Evolutionary conservation across 768 basidiomycete species (phyloP), one percentile per base, ranked within the genome.

Genomic region (Omphalotus guepiniiformis): DNA sequence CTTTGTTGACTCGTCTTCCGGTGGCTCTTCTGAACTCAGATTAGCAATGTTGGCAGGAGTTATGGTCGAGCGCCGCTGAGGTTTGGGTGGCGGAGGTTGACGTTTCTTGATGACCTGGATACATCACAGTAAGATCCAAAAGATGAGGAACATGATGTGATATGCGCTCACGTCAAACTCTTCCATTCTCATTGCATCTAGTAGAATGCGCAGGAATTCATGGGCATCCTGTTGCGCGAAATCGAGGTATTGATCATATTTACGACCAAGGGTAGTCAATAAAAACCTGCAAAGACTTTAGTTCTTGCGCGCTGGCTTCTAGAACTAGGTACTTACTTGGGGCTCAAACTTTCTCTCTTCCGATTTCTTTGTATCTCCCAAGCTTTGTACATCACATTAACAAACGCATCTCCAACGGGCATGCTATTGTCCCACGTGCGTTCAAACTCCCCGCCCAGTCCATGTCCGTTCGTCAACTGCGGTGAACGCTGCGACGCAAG

Each of bases 191-290:
- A 94, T 88, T 16, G 84, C 87, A 62, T 96, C 94, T 30, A 96
- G 71, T 50, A 97, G 71, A 53, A 93, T 93, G 27, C 90, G 76
- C 21, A 97, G 67, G 52, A 95, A 85, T 68, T 98, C 94, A 62
- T 96, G 94, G 19, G 93, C 91, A 59, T 98, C 94, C 63, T 96
- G 94, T 63, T 98, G 94, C 6, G 88, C 82, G 63, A 93, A 94
- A 59, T 94, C 93, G 37, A 89, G 80, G 58, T 96, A 98, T 58
- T 98, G 93, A 54, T 93, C 91, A 61, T 94, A 88, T 66, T 95
- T 96, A 55, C 73, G 71, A 2, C 92, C 88, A 13, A 96, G 69
- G 9, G 78, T 74, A 23, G 72, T 61, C 15, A 95, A 66, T 32
- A 95, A 58, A 6, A 75, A 72, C 57, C 88, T 88, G 56, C 36